Conservation (phyloP, 2,329 filamentous ascomycete species). For the Colletotrichum sp. region DNA sequence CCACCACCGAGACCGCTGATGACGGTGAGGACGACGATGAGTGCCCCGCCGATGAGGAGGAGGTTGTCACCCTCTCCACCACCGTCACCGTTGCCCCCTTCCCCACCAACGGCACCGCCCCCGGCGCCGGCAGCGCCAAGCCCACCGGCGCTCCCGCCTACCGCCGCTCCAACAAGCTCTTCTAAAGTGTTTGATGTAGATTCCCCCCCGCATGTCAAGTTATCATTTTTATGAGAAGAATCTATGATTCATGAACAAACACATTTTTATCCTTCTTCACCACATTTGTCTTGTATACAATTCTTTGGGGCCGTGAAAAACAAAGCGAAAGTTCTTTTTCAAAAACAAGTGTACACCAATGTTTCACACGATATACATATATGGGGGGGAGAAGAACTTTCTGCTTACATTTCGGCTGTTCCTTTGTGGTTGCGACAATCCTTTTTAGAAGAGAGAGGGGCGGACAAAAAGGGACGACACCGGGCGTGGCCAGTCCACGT, state of each 20-base stretch:
- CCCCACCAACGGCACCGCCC: slow-evolving; percentile 46
- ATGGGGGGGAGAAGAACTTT: neutral
- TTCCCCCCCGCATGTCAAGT: slow-evolving; percentile 18
- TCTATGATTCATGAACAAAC: slow-evolving; percentile 22
- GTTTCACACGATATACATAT: neutral
- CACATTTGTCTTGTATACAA: slow-evolving; percentile 9
- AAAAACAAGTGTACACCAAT: neutral
- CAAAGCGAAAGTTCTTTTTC: slow-evolving; percentile 3
- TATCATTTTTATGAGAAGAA: slow-evolving; percentile 20
- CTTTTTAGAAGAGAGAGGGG: neutral
- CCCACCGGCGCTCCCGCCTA: slow-evolving; percentile 37
- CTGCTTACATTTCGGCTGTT: neutral
- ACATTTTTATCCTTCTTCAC: slow-evolving; percentile 4
- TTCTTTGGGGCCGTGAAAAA: slow-evolving; percentile 1
- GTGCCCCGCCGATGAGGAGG: slow-evolving; percentile 19
- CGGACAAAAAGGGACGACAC: neutral
- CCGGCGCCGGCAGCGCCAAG: slow-evolving; percentile 31
- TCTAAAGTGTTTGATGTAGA: slow-evolving; percentile 19
- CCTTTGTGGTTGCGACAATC: neutral
- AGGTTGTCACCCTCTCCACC: slow-evolving; percentile 35
- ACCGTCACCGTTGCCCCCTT: slow-evolving; percentile 32
- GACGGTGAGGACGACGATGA: slow-evolving; percentile 20
- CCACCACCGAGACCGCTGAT: slow-evolving; percentile 25
- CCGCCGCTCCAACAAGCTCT: slow-evolving; percentile 26
- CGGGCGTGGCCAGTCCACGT: neutral